A percentile compares a stretch with the other conserved stretches of the same genome.
Evolutionary conservation across 352 stramenopile genomes (phyloP).

Genomic region (Phytophthora foliorum): DNA sequence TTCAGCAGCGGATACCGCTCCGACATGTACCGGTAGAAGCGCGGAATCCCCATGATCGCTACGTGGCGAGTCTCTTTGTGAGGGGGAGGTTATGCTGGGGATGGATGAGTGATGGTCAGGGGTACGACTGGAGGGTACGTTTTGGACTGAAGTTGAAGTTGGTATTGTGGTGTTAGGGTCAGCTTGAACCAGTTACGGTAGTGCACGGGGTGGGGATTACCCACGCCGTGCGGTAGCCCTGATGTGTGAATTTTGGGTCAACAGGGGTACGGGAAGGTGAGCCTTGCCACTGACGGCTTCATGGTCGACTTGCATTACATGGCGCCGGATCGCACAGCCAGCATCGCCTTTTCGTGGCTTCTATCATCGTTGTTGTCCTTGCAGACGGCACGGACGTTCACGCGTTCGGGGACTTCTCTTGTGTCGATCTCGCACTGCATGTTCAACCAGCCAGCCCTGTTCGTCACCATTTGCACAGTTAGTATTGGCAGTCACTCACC

Average conservation of each 20-base stretch:
- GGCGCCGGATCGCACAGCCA: not conserved
- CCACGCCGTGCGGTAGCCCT: conserved; percentile 29
- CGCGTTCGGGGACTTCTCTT: conserved; percentile 7
- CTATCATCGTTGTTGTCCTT: conserved; percentile 19
- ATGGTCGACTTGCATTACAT: conserved; percentile 12
- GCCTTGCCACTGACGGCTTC: conserved; percentile 20
- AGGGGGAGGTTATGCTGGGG: not conserved
- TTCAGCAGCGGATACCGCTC: conserved; percentile 99
- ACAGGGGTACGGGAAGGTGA: conserved; percentile 30
- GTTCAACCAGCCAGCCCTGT: conserved; percentile 20
- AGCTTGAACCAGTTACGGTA: conserved; percentile 20
- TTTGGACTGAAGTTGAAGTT: not conserved
- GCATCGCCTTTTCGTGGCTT: conserved; percentile 16
- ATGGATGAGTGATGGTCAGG: not conserved
- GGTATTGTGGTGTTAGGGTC: conserved; percentile 11
- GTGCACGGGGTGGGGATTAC: conserved; percentile 18
- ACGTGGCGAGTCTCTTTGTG: conserved; percentile 18
- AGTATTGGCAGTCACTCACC: not conserved
- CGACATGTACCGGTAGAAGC: conserved; percentile 95
- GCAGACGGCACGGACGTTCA: conserved; percentile 25
- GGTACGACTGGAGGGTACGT: not conserved
- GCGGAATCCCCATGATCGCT: conserved; percentile 90
- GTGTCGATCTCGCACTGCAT: conserved; percentile 18
- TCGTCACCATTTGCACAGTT: not conserved
- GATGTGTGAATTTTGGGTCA: too few relatives aligned